Evolutionary conservation across 768 basidiomycete species (phyloP).

Genomic region (Lactarius vividus): DNA sequence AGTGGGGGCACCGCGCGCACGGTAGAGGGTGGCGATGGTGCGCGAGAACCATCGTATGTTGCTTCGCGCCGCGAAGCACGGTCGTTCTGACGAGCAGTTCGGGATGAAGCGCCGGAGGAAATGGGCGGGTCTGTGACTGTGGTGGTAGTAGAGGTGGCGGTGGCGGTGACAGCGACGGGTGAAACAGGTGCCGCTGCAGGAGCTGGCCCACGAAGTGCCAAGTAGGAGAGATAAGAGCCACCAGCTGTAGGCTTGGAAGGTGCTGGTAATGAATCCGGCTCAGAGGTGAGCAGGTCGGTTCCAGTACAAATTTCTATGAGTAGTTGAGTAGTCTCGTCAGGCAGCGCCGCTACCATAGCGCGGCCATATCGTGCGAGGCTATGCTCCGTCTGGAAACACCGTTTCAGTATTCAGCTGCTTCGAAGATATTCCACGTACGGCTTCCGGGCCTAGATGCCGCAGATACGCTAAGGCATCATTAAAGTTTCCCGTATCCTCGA

Average conservation of each 20-base stretch:
- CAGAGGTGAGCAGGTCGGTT: slow-evolving; percentile 45
- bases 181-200: slow-evolving; percentile 41
- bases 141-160: slow-evolving; percentile 33
- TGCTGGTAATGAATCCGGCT: slow-evolving; percentile 35
- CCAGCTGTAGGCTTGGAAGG: slow-evolving; percentile 34
- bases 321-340: slow-evolving; percentile 85
- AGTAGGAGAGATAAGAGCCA: slow-evolving; percentile 77
- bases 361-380: slow-evolving; percentile 88
- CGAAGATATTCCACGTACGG: slow-evolving; percentile 49
- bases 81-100: slow-evolving; percentile 19
- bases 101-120: slow-evolving; percentile 22
- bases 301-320: slow-evolving; percentile 91
- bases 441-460: slow-evolving; percentile 70
- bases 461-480: slow-evolving; percentile 80
- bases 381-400: slow-evolving; percentile 64
- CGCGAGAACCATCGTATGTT: slow-evolving; percentile 35
- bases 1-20: slow-evolving; percentile 27
- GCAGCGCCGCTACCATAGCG: slow-evolving; percentile 76
- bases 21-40: slow-evolving; percentile 33
- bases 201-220: slow-evolving; percentile 64
- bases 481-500: slow-evolving; percentile 87
- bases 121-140: slow-evolving; percentile 19
- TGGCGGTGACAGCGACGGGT: slow-evolving; percentile 36
- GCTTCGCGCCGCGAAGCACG: slow-evolving; percentile 39
- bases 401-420: background rate